Base-by-base conservation (phyloP, 352 stramenopile species). In the Blastocystis sp. region DNA sequence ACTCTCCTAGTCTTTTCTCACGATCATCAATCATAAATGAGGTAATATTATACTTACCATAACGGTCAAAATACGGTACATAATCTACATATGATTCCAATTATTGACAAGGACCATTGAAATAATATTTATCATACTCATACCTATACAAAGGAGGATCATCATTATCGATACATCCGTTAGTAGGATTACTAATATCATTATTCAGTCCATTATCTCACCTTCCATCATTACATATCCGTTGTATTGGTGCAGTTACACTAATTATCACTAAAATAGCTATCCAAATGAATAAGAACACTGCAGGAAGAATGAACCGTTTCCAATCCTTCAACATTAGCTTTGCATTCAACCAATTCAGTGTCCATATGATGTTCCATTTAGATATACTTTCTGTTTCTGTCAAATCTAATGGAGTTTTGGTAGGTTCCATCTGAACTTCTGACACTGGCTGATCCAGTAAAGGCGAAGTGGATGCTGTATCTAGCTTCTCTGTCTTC, bases 91-190 rank as follows among this genome's bases (percentile, higher is more conserved):
- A 12, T 61, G 2, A 61, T 61, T 2, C 54, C 27, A 16, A 16
- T 6, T 61, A 3, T 12, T 14, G 3, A 61, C 2, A 7, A 61
- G 19, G 2, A n/a, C 19, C 3, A 5, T 14, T 61, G 54, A 61
- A 32, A 61, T 14, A 61, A 16, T 2, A 2, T 32, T 32, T 14
- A 61, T 61, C 54, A 7, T 5, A 16, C 12, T 32, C 2, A 32
- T n/a, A 32, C 6, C 19, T 32, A 32, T 61, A 61, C 3, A 21
- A 1, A n/a, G 63, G 63, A 43, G 63, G 63, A 32, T 51, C 19
- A 5, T 74, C 32, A 46, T 74, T 74, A 32, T 74, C 63, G 63
- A 74, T 74, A 46, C 63, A 74, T 27, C 59, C 24, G 9, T 46
- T 46, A 46, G 2, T 46, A 9, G 3, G 3, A 46, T 9, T 46